These are phyloP conservation scores for Dothiorella sarmentorum DNA, from an alignment of 2,329 filamentous ascomycete genomes.

Conservation along the genomic window DNA sequence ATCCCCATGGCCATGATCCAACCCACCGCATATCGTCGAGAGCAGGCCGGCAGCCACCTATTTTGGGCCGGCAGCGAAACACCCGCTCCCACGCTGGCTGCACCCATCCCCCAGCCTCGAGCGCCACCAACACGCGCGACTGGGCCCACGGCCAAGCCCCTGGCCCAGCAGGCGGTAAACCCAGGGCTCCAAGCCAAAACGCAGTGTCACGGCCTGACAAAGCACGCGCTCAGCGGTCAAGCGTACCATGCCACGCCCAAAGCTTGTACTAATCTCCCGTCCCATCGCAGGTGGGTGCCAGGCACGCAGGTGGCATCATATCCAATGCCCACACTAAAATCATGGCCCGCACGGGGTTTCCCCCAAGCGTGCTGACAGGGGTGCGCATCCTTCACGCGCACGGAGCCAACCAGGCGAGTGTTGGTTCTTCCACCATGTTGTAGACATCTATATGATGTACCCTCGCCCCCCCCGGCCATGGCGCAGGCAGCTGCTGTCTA, in stretches of 20 bases:
- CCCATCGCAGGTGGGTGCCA: conserved; percentile 13
- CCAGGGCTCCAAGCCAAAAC: conserved; percentile 15
- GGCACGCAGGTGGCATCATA: conserved; percentile 18
- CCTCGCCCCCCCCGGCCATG: conserved; percentile 32
- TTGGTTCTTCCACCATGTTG: conserved; percentile 18
- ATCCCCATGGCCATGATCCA: conserved; percentile 1
- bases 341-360: conserved; percentile 31
- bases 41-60: too few relatives aligned
- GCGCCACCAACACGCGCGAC: conserved; percentile 19
- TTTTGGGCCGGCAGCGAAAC: conserved; percentile 19
- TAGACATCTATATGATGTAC: conserved; percentile 21
- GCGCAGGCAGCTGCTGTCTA: conserved; percentile 27
- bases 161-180: conserved; percentile 17
- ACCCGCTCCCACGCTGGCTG: conserved; percentile 6
- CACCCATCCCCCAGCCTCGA: conserved; percentile 14
- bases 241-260: conserved; percentile 12
- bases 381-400: conserved; percentile 35
- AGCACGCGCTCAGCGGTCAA: conserved; percentile 8
- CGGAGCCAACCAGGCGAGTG: conserved; percentile 20
- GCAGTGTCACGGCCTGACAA: conserved; percentile 17
- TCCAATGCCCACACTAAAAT: conserved; percentile 30
- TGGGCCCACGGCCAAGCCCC: conserved; percentile 4
- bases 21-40: too few relatives aligned
- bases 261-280: conserved; percentile 19
- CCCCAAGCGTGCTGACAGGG: conserved; percentile 24